Base-by-base conservation (phyloP, 139 green algal genomes). In the Chlamydomonas schloesseri region DNA sequence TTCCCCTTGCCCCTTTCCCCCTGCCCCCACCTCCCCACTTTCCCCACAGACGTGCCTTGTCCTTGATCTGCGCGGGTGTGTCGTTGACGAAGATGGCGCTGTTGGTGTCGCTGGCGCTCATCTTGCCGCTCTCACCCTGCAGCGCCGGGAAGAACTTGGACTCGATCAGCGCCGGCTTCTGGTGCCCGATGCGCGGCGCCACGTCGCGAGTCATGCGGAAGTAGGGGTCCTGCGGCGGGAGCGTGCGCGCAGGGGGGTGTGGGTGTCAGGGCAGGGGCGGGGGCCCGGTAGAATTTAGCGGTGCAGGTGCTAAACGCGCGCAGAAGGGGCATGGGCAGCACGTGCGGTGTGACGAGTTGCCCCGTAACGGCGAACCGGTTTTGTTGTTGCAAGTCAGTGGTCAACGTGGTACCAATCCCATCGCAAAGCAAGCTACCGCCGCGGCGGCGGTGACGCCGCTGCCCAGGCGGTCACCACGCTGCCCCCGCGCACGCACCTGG, bases 61-160 rank as follows among this genome's bases (percentile, higher is more conserved):
- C 91, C 88, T 96, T 96, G 73, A 98, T 98, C 37, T 97, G 73
- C 90, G 97, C 97, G 29, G 94, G 83, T 3, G 94, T 97, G 91
- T 99, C 97, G 34, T 93, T 97, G 15, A 99, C 96, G 89, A 98
- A 99, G 71, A 99, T 98, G 82, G 97, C 96, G 47, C 90, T 97
- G 88, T 89, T 98, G 42, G 92, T 82, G 86, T 99, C 96, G 68
- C 88, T 96, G 14, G 98, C 97, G 69, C 89, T 97, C 98, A 99
- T 99, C 92, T 99, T 99, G 71, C 97, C 97, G 82, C 82, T 97
- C 87, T 99, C 97, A n/a, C 98, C 98, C 94, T 99, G 96, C n/a
- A 99, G 91, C n/a, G 96, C 96, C 29, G 97, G 97, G 91, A 99
- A 99, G 94, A 99, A 99, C 15, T 93, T 84, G 33, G 94, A 96